These are phyloP conservation scores for Trichoderma harzianum DNA, from an alignment of 2,329 filamentous ascomycete species.

Conservation along the genomic window DNA sequence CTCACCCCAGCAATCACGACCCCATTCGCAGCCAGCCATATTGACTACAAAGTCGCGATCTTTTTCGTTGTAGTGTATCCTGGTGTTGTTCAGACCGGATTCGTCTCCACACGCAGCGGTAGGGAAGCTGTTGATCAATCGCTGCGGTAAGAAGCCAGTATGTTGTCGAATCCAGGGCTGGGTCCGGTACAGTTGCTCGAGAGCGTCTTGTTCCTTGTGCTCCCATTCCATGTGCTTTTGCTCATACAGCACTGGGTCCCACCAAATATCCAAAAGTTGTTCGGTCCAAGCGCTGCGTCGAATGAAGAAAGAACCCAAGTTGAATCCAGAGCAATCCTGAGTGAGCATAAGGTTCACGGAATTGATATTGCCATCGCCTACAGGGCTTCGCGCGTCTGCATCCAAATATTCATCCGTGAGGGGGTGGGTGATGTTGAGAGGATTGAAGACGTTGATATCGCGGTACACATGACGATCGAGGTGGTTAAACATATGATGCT, in stretches of 20 bases:
- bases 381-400: conserved; percentile 62
- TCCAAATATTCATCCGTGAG: conserved; percentile 73
- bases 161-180: conserved; percentile 92
- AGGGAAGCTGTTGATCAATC: conserved; percentile 92
- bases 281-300: conserved; percentile 85
- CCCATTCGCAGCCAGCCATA: conserved; percentile 98
- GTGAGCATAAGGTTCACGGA: conserved; percentile 87
- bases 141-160: conserved; percentile 84
- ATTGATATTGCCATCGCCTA: conserved; percentile 71
- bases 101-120: conserved; percentile 81
- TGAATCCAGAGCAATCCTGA: conserved; percentile 95
- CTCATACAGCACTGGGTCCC: conserved; percentile 96
- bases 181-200: conserved; percentile 86
- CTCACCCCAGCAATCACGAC: conserved; percentile 94
- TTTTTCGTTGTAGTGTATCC: conserved; percentile 79
- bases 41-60: conserved; percentile 94
- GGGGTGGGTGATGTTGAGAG: conserved; percentile 88
- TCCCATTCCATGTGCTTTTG: conserved; percentile 99
- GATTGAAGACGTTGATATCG: conserved; percentile 95
- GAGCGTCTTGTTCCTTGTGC: conserved; percentile 95
- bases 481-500: conserved; percentile 83
- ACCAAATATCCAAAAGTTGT: conserved; percentile 90
- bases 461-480: conserved; percentile 76
- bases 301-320: conserved; percentile 92
- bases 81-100: conserved; percentile 59